phyloP scores from a whole-genome alignment of 345 rosid species.

The Eucalyptus leucophloia region DNA sequence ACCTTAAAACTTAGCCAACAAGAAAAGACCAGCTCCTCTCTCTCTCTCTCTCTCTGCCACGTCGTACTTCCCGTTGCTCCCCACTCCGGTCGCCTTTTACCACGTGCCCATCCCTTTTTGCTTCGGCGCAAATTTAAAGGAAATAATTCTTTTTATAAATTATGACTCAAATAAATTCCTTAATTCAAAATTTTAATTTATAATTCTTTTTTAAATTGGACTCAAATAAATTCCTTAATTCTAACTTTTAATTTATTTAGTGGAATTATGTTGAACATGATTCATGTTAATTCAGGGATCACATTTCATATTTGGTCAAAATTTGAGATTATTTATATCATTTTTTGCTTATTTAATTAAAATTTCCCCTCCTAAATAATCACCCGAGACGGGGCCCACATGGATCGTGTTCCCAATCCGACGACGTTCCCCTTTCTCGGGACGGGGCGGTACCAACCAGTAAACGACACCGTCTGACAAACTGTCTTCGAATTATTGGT shows the following conservation, averaged over 20 bases:
- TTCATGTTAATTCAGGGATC: too few species aligned
- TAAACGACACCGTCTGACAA: not conserved
- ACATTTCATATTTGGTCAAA: too few species aligned
- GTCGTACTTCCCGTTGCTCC: conserved; percentile 17
- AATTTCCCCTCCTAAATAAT: not conserved
- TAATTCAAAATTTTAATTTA: too few species aligned
- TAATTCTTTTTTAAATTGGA: not conserved
- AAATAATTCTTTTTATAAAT: not conserved
- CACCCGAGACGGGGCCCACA: not conserved
- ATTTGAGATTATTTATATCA: too few species aligned
- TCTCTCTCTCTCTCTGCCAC: conserved; percentile 3
- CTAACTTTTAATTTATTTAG: too few species aligned
- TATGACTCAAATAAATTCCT: too few species aligned
- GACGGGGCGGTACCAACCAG: not conserved
- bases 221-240: too few species aligned
- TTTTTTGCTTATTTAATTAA: too few species aligned
- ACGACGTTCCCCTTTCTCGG: not conserved
- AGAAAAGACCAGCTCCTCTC: not conserved
- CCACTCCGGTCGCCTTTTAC: not conserved
- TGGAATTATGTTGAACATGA: too few species aligned
- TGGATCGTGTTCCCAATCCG: not conserved
- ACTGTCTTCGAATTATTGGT: not conserved
- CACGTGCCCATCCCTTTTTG: conserved; percentile 8
- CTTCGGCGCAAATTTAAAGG: not conserved
- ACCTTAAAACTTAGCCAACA: not conserved